Evolutionary conservation across 2,329 filamentous ascomycete species (phyloP).

Genomic region (Colletotrichum truncatum): DNA sequence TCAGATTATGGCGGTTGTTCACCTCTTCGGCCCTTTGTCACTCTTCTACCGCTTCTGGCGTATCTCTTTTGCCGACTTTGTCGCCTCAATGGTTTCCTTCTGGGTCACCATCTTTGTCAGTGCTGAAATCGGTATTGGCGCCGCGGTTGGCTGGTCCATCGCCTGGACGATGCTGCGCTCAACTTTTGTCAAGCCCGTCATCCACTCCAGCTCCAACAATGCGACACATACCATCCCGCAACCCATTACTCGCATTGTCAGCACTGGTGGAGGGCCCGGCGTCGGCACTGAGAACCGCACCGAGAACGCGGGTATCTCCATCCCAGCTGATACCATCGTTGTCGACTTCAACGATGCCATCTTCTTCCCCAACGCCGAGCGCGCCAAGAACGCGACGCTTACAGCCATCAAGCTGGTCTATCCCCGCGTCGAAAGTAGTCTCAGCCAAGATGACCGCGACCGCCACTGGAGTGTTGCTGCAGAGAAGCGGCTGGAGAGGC

Average conservation of each 20-base stretch:
- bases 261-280: constrained; percentile 35
- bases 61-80: constrained; percentile 71
- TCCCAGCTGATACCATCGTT: constrained; percentile 61
- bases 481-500: constrained; percentile 54
- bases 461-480: constrained; percentile 65
- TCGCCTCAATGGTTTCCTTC: constrained; percentile 70
- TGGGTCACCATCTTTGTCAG: constrained; percentile 71
- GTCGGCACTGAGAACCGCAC: constrained; percentile 39
- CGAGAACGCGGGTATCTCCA: constrained; percentile 30
- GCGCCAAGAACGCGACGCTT: constrained; percentile 40
- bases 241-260: constrained; percentile 51
- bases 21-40: constrained; percentile 32
- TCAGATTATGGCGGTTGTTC: constrained; percentile 26
- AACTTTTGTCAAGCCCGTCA: constrained; percentile 25
- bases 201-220: constrained; percentile 19
- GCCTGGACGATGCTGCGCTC: constrained; percentile 65
- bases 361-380: constrained; percentile 70
- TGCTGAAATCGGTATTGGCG: constrained; percentile 67
- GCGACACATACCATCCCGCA: constrained; percentile 37
- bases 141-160: constrained; percentile 70
- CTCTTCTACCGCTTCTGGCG: constrained; percentile 74
- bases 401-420: constrained; percentile 56
- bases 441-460: constrained; percentile 43
- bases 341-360: constrained; percentile 66
- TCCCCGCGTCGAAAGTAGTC: constrained; percentile 34